phyloP scores from a whole-genome alignment of 768 basidiomycete genomes.

The Favolaschia claudopus region DNA sequence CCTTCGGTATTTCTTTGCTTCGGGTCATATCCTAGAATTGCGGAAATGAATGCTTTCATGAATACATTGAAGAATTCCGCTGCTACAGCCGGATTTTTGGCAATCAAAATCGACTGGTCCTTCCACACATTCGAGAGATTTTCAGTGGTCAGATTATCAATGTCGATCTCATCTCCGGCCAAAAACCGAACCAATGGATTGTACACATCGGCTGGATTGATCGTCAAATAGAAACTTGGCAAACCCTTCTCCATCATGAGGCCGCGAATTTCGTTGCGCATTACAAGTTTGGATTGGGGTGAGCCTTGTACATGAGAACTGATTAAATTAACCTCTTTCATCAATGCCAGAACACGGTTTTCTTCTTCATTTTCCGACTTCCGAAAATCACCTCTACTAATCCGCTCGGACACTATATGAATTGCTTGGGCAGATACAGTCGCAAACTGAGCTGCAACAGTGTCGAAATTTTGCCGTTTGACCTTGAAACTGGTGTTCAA shows the following conservation, averaged over 20 bases:
- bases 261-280: not conserved
- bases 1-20: constrained; percentile 2
- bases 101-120: constrained; percentile 11
- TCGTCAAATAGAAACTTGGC: constrained; percentile 18
- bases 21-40: constrained; percentile 22
- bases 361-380: constrained; percentile 26
- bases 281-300: constrained; percentile 4
- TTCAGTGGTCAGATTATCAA: not conserved
- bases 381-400: not conserved
- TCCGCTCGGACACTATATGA: not conserved
- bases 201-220: constrained; percentile 9
- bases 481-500: constrained; percentile 32
- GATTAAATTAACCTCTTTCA: constrained; percentile 22
- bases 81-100: constrained; percentile 21
- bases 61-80: constrained; percentile 24
- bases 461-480: constrained; percentile 12
- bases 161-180: constrained; percentile 14
- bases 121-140: not conserved
- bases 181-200: constrained; percentile 16
- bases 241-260: constrained; percentile 14
- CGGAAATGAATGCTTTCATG: constrained; percentile 24
- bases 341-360: constrained; percentile 17
- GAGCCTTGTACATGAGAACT: constrained; percentile 3
- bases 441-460: constrained; percentile 16
- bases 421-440: not conserved